phyloP scores from a whole-genome alignment of 352 stramenopile species.

The Achlya hypogyna region DNA sequence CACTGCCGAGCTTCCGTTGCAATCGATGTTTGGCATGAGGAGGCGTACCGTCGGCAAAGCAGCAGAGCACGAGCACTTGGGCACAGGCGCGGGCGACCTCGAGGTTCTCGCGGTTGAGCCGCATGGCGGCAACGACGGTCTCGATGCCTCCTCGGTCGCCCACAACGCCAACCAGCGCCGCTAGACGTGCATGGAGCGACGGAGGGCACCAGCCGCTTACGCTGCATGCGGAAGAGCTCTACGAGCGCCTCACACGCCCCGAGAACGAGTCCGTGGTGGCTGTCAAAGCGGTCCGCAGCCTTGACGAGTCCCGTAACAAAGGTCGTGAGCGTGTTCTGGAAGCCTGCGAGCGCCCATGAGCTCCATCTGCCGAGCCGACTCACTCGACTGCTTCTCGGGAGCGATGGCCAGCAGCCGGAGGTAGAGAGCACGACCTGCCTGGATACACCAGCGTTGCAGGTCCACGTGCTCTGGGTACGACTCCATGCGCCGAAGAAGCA shows the following conservation, averaged over 20 bases:
- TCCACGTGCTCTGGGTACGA: conserved; percentile 1
- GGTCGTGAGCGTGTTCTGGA: background rate
- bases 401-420: background rate
- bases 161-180: conserved; percentile 1
- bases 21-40: background rate
- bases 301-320: background rate
- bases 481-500: conserved; percentile 14
- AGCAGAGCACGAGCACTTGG: conserved; percentile 15
- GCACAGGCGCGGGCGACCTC: background rate
- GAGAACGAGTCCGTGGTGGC: background rate
- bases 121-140: conserved; percentile 6
- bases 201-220: background rate
- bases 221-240: background rate
- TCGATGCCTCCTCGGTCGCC: conserved; percentile 11
- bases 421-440: background rate
- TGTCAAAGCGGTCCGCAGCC: background rate
- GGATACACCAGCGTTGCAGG: conserved; percentile 11
- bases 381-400: background rate
- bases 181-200: background rate
- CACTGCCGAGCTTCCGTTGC: background rate
- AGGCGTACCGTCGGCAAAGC: conserved; percentile 5
- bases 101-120: conserved; percentile 5
- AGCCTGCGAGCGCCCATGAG: background rate
- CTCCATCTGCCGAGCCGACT: background rate
- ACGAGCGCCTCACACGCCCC: background rate